A percentile compares a stretch with the other conserved stretches of the same genome.
Evolutionary conservation across 2,329 filamentous ascomycete genomes (phyloP).

Genomic region (Apiospora aurea): DNA sequence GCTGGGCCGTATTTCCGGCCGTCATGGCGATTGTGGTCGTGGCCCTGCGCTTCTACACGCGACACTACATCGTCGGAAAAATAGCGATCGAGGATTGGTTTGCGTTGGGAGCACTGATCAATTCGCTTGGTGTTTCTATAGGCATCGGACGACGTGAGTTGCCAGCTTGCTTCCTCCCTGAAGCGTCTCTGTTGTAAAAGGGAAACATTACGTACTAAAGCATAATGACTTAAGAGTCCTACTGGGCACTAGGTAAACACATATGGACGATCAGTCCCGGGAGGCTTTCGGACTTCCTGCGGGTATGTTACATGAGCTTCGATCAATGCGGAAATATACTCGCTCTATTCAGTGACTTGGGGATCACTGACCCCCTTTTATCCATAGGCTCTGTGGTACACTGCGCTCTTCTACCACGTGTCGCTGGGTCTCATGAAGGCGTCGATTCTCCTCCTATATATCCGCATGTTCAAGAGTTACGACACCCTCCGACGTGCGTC

Average conservation of each 20-base stretch:
- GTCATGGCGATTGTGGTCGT: not conserved
- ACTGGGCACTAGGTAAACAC: conserved; percentile 18
- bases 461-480: conserved; percentile 20
- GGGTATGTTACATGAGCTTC: not conserved
- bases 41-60: conserved; percentile 22
- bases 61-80: not conserved
- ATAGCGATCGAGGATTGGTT: conserved; percentile 21
- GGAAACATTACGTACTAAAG: not conserved
- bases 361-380: not conserved
- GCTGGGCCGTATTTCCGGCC: not conserved
- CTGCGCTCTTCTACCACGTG: conserved; percentile 1
- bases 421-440: conserved; percentile 16
- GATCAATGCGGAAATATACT: not conserved
- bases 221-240: not conserved
- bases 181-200: not conserved
- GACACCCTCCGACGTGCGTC: conserved; percentile 9
- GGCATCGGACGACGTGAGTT: conserved; percentile 8
- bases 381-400: conserved; percentile 19
- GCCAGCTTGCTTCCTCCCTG: too few relatives aligned
- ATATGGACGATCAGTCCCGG: not conserved
- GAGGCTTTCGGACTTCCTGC: not conserved
- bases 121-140: not conserved
- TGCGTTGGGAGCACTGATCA: not conserved
- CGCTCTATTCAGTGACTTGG: not conserved
- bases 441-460: conserved; percentile 18